phyloP scores from a whole-genome alignment of 164 flowering plant species.

The Protea cynaroides region DNA sequence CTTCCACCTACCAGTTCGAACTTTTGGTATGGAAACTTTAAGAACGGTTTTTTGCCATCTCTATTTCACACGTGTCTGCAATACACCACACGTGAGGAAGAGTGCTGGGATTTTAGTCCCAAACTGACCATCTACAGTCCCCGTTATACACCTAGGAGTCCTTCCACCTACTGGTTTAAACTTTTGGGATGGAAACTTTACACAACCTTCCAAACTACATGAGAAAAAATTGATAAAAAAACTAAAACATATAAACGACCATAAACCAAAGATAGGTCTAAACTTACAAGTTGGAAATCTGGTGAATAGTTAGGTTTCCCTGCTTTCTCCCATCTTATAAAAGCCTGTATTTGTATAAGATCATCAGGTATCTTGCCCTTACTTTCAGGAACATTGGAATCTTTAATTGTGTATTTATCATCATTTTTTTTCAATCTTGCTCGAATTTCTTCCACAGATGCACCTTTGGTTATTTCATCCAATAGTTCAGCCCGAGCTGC shows the following conservation, averaged over 20 bases:
- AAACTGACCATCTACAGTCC: too few relatives aligned
- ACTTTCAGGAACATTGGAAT: conserved; percentile 24
- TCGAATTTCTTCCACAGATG: conserved; percentile 60
- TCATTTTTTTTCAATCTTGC: conserved; percentile 42
- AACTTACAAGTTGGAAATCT: conserved; percentile 57
- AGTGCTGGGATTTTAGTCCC: too few relatives aligned
- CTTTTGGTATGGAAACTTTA: too few relatives aligned
- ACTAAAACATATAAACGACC: not conserved
- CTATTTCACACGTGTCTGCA: too few relatives aligned
- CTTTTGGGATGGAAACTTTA: too few relatives aligned
- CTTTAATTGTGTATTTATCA: conserved; percentile 30
- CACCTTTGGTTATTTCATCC: conserved; percentile 71
- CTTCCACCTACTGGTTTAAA: too few relatives aligned
- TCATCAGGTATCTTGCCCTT: conserved; percentile 56
- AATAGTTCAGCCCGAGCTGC: conserved; percentile 82
- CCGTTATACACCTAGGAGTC: too few relatives aligned
- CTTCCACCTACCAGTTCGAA: too few relatives aligned
- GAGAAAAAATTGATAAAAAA: not conserved
- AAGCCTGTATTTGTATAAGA: conserved; percentile 70
- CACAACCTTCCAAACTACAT: not conserved
- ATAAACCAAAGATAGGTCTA: conserved; percentile 6
- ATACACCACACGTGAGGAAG: too few relatives aligned
- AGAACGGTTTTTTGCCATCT: too few relatives aligned
- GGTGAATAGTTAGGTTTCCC: conserved; percentile 73
- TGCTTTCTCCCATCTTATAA: conserved; percentile 80